Conservation (phyloP, 108 stramenopile genomes). For the Nannochloropsis salina region DNA sequence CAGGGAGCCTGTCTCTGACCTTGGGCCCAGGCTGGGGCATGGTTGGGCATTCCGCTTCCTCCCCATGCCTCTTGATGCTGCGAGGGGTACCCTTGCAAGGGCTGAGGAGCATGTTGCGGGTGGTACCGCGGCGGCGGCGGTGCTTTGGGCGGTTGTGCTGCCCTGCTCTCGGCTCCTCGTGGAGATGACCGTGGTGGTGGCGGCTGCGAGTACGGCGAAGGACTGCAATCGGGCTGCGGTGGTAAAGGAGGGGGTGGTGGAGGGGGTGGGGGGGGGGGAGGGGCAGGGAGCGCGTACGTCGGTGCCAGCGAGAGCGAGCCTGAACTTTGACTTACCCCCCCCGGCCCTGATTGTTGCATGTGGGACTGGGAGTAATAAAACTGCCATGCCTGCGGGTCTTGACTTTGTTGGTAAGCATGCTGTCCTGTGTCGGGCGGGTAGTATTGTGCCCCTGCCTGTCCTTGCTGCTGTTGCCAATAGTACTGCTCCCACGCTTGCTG, state of each 20-base stretch:
- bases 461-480: not conserved
- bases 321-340: not conserved
- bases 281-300: not conserved
- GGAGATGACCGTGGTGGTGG: not conserved
- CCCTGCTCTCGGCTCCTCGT: not conserved
- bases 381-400: not conserved
- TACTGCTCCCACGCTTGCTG: slow-evolving; percentile 13
- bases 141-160: no score
- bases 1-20: no score
- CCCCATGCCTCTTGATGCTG: no score
- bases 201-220: not conserved
- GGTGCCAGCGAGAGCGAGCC: not conserved
- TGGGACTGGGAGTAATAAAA: not conserved
- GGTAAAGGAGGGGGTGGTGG: not conserved
- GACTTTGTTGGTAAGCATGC: not conserved
- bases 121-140: no score
- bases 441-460: not conserved
- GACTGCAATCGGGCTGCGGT: not conserved
- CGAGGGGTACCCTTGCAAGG: no score
- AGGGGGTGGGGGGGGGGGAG: not conserved
- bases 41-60: no score
- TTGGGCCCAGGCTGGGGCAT: no score
- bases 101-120: no score
- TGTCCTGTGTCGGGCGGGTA: no score
- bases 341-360: not conserved